These are phyloP conservation scores for Hymenoscyphus fraxineus DNA, from an alignment of 2,329 filamentous ascomycete species.

Conservation along the genomic window DNA sequence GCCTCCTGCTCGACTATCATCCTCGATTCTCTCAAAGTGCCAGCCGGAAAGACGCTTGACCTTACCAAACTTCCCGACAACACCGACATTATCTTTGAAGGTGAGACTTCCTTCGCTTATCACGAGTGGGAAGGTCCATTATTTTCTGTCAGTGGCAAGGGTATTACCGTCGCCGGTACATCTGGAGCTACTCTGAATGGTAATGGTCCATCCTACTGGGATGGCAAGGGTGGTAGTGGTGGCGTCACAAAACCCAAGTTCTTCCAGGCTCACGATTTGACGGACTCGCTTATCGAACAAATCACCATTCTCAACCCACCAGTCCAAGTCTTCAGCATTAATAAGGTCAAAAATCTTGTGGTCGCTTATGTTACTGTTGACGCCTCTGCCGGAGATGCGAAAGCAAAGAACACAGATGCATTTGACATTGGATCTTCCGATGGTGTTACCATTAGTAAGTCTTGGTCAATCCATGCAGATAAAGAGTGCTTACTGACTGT, in stretches of 20 bases:
- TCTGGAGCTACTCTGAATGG: conserved; percentile 52
- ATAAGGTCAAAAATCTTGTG: conserved; percentile 41
- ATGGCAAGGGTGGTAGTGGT: conserved; percentile 53
- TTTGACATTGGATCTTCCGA: conserved; percentile 46
- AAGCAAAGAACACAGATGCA: conserved; percentile 49
- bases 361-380: conserved; percentile 52
- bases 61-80: conserved; percentile 49
- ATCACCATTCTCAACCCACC: conserved; percentile 51
- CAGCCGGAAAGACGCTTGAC: conserved; percentile 56
- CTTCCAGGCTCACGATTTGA: conserved; percentile 51
- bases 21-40: conserved; percentile 51
- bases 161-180: conserved; percentile 37
- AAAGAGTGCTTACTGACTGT: background rate
- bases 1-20: conserved; percentile 51
- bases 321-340: conserved; percentile 41
- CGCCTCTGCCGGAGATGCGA: conserved; percentile 49
- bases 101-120: conserved; percentile 66
- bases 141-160: conserved; percentile 39
- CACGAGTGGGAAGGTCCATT: conserved; percentile 63
- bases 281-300: conserved; percentile 44
- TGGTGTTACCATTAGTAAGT: conserved; percentile 44
- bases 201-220: conserved; percentile 57
- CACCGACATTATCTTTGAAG: conserved; percentile 56
- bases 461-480: background rate
- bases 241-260: conserved; percentile 61